Evolutionary conservation across 129 eudicot species (phyloP).

Genomic region (Chrysanthemum makinoi): DNA sequence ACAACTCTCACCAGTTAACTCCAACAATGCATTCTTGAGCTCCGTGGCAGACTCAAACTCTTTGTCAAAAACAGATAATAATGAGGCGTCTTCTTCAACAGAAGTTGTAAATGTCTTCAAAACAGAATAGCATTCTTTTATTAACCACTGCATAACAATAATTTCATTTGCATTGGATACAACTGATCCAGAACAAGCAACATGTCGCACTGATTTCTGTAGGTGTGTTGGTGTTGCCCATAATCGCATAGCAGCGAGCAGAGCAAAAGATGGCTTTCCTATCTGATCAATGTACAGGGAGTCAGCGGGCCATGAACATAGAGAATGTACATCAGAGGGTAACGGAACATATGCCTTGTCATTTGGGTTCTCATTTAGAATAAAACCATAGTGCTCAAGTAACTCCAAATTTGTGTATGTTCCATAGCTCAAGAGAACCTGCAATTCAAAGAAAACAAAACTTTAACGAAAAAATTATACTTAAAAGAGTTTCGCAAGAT

Average conservation of each 20-base stretch:
- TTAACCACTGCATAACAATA: slow-evolving; percentile 63
- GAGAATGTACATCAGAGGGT: slow-evolving; percentile 48
- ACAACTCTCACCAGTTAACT: slow-evolving; percentile 37
- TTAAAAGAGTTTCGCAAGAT: slow-evolving; percentile 1
- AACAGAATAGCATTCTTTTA: slow-evolving; percentile 39
- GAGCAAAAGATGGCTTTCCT: slow-evolving; percentile 81
- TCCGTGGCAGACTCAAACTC: slow-evolving; percentile 31
- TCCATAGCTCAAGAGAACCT: slow-evolving; percentile 97
- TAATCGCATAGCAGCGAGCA: slow-evolving; percentile 66
- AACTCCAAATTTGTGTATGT: slow-evolving; percentile 90
- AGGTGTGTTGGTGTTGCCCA: slow-evolving; percentile 77
- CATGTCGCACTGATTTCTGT: slow-evolving; percentile 53
- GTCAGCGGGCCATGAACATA: slow-evolving; percentile 69
- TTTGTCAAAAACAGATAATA: slow-evolving; percentile 41
- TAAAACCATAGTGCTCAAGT: slow-evolving; percentile 91
- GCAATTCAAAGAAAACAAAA: slow-evolving; percentile 11
- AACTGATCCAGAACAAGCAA: slow-evolving; percentile 60
- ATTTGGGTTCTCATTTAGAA: slow-evolving; percentile 65
- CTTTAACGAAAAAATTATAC: neutral
- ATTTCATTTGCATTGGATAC: slow-evolving; percentile 68
- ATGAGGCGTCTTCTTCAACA: slow-evolving; percentile 50
- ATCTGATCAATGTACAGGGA: slow-evolving; percentile 60
- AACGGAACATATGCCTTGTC: slow-evolving; percentile 75
- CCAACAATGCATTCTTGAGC: slow-evolving; percentile 28
- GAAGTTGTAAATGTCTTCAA: slow-evolving; percentile 47